These are phyloP conservation scores for Backusella westeae DNA, from an alignment of 192 early-diverging fungal genomes.

Conservation along the genomic window DNA sequence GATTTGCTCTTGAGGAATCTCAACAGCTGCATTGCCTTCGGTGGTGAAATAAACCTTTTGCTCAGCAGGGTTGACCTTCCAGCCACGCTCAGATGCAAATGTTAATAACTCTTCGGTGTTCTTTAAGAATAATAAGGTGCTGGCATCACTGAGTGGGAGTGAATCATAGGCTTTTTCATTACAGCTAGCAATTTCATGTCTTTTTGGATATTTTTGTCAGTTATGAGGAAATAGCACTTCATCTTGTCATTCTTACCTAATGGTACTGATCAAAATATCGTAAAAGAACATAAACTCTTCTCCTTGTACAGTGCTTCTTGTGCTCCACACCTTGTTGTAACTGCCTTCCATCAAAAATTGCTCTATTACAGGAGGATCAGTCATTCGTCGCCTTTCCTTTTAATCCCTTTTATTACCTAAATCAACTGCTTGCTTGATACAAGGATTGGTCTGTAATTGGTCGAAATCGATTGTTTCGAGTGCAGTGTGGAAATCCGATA, in stretches of 20 bases:
- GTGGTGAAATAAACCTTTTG: slow-evolving; percentile 80
- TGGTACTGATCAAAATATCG: slow-evolving; percentile 91
- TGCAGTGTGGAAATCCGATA: slow-evolving; percentile 99
- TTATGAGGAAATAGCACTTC: background rate
- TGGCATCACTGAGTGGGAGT: slow-evolving; percentile 86
- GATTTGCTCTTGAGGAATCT: slow-evolving; percentile 81
- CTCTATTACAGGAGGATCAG: slow-evolving; percentile 43
- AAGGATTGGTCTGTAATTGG: slow-evolving; percentile 75
- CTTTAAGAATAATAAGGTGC: slow-evolving; percentile 84
- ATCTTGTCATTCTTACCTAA: slow-evolving; percentile 53
- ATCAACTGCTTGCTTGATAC: slow-evolving; percentile 89
- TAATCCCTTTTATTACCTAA: slow-evolving; percentile 38
- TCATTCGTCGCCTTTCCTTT: background rate
- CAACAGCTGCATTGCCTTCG: slow-evolving; percentile 55
- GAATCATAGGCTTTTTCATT: slow-evolving; percentile 90
- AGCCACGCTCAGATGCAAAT: slow-evolving; percentile 76
- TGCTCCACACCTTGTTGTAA: slow-evolving; percentile 97
- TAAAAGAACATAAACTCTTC: slow-evolving; percentile 93
- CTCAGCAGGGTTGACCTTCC: slow-evolving; percentile 79
- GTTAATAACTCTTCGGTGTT: slow-evolving; percentile 74
- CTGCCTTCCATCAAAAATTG: slow-evolving; percentile 97
- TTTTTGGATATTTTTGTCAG: slow-evolving; percentile 23
- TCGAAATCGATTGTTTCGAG: slow-evolving; percentile 87
- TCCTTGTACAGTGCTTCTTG: slow-evolving; percentile 83
- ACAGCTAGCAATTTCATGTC: slow-evolving; percentile 95